Percentiles rank a stretch among this genome's conserved stretches.
Evolutionary conservation across 805 yeast genomes (phyloP).

Genomic region (Tetrapisispora pingtungensis): DNA sequence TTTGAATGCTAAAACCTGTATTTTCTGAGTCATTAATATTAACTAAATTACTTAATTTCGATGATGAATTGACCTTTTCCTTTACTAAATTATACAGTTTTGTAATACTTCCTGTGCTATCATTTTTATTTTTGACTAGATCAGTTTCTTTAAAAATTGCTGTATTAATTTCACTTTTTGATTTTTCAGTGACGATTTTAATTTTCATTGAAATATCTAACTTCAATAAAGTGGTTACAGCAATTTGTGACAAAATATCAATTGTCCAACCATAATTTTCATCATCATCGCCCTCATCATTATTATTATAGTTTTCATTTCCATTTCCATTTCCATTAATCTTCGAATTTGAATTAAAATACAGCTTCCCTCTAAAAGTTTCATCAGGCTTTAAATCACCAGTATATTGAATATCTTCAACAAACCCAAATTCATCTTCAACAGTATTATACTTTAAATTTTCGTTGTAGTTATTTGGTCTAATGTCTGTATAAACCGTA

Average conservation of each 20-base stretch:
- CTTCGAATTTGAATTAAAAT: constrained; percentile 35
- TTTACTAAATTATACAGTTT: constrained; percentile 1
- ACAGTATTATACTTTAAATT: constrained; percentile 29
- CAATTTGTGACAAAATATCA: constrained; percentile 71
- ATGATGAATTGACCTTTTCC: not conserved
- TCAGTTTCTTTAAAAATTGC: not conserved
- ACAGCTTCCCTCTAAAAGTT: constrained; percentile 46
- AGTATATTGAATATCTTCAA: constrained; percentile 36
- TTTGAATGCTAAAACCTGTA: not conserved
- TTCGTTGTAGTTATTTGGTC: constrained; percentile 54
- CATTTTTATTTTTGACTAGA: not conserved
- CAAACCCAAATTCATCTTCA: not conserved
- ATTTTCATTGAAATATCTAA: constrained; percentile 57
- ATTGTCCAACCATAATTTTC: constrained; percentile 57
- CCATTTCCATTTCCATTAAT: not conserved
- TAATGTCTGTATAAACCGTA: constrained; percentile 71
- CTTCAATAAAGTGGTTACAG: constrained; percentile 60
- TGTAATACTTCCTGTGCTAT: constrained; percentile 3
- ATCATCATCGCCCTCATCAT: no score
- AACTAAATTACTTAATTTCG: constrained; percentile 19
- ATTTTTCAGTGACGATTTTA: constrained; percentile 33
- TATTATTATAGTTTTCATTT: no score
- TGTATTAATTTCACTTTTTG: not conserved
- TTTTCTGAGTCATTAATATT: not conserved
- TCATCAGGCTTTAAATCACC: constrained; percentile 64